phyloP scores from a whole-genome alignment of 768 basidiomycete genomes.

The Rhodotorula toruloides region DNA sequence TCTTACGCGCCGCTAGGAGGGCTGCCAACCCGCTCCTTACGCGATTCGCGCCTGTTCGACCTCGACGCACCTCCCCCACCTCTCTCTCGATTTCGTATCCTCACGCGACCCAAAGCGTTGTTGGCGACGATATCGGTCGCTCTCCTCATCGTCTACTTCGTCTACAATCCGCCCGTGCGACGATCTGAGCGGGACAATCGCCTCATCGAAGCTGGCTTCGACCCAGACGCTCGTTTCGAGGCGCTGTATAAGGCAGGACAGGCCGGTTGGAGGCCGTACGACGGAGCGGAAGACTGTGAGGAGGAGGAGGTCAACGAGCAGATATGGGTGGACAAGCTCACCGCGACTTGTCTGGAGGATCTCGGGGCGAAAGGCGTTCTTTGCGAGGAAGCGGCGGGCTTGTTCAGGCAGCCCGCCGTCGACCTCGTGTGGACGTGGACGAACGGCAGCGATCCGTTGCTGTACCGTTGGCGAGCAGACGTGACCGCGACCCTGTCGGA shows the following conservation, averaged over 20 bases:
- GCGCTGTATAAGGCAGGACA: neutral
- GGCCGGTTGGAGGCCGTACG: neutral
- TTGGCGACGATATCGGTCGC: too few species aligned
- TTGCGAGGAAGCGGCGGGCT: constrained; percentile 23
- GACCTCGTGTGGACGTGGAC: constrained; percentile 40
- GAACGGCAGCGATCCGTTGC: constrained; percentile 36
- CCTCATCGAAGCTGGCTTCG: neutral
- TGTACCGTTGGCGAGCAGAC: constrained; percentile 9
- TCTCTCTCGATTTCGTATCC: too few species aligned
- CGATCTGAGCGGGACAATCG: neutral
- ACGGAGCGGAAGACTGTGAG: rapidly evolving
- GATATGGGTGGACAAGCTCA: constrained; percentile 9
- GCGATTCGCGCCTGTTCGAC: too few species aligned
- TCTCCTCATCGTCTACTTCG: neutral
- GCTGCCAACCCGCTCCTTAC: too few species aligned
- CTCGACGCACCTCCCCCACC: too few species aligned
- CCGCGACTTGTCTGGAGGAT: constrained; percentile 1
- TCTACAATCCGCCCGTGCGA: neutral
- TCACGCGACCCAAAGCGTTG: too few species aligned
- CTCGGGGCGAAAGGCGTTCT: constrained; percentile 22
- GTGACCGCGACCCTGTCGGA: constrained; percentile 10
- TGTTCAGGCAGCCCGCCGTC: neutral
- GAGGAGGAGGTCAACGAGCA: neutral
- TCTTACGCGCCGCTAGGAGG: too few species aligned
- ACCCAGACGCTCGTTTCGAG: neutral